Evolutionary conservation across 495 filamentous ascomycete species (phyloP).

Genomic region (Trichoderma erinaceum): DNA sequence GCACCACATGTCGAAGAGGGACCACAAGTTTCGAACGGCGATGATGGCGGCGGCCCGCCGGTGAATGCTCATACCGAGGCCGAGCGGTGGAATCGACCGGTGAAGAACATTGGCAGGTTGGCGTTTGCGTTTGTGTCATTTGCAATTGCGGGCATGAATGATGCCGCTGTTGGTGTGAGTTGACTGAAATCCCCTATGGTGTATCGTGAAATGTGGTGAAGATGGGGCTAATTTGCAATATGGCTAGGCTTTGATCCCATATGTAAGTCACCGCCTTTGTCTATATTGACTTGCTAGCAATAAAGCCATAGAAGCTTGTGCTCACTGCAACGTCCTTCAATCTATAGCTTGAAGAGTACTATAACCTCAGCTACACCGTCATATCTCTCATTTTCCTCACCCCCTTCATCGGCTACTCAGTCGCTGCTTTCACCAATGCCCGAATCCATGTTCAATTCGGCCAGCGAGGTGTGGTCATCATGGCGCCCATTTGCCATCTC

Average conservation of each 20-base stretch:
- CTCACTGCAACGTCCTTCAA: not conserved
- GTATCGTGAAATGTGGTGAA: not conserved
- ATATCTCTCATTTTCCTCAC: constrained; percentile 77
- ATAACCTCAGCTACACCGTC: constrained; percentile 66
- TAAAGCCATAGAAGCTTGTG: not conserved
- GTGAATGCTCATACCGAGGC: constrained; percentile 11
- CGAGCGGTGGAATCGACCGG: constrained; percentile 65
- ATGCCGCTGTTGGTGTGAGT: constrained; percentile 72
- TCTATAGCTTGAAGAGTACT: constrained; percentile 54
- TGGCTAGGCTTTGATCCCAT: constrained; percentile 57
- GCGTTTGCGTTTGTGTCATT: constrained; percentile 67
- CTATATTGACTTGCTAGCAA: constrained; percentile 17
- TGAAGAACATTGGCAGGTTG: constrained; percentile 58
- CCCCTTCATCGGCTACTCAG: constrained; percentile 72
- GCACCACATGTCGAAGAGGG: not conserved
- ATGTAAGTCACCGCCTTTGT: constrained; percentile 28
- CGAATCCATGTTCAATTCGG: constrained; percentile 52
- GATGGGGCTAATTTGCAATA: not conserved
- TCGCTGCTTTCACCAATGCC: constrained; percentile 69
- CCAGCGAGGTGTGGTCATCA: constrained; percentile 66
- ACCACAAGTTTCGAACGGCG: not conserved
- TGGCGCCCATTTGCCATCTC: constrained; percentile 59
- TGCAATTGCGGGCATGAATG: constrained; percentile 73
- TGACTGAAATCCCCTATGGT: constrained; percentile 13
- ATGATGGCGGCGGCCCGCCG: not conserved